A percentile compares a stretch with the other conserved stretches of the same genome.
Evolutionary conservation across 192 early-diverging fungal genomes (phyloP).

Genomic region (Mortierella alpina): DNA sequence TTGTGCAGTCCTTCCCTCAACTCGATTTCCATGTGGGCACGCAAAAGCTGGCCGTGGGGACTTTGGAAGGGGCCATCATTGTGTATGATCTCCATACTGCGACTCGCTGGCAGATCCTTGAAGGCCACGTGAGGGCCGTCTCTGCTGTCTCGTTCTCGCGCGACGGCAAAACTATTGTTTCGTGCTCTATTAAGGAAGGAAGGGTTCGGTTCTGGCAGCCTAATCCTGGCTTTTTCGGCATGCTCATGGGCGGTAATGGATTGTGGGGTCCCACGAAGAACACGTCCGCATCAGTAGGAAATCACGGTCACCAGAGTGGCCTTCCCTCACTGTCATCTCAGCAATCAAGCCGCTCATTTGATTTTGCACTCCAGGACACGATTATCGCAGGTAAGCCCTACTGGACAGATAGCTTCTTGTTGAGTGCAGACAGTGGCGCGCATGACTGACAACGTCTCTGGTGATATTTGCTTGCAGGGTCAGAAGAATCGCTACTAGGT

Average conservation of each 20-base stretch:
- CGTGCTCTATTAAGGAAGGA: slow-evolving; percentile 75
- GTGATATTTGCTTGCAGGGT: slow-evolving; percentile 17
- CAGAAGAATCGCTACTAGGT: slow-evolving; percentile 43
- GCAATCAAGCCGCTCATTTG: slow-evolving; percentile 57
- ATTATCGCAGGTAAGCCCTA: slow-evolving; percentile 25
- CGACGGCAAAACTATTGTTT: slow-evolving; percentile 81
- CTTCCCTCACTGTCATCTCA: slow-evolving; percentile 50
- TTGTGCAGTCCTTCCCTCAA: slow-evolving; percentile 76
- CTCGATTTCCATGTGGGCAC: slow-evolving; percentile 78
- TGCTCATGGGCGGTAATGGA: slow-evolving; percentile 61
- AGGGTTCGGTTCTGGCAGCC: slow-evolving; percentile 82
- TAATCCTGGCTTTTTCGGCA: slow-evolving; percentile 75
- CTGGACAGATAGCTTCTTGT: background rate
- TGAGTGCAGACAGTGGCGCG: background rate
- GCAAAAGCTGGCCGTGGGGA: slow-evolving; percentile 85
- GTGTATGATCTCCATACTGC: slow-evolving; percentile 89
- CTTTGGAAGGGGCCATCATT: slow-evolving; percentile 75
- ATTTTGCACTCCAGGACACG: slow-evolving; percentile 50
- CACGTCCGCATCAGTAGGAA: slow-evolving; percentile 1
- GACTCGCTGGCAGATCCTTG: slow-evolving; percentile 77
- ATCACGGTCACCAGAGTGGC: slow-evolving; percentile 6
- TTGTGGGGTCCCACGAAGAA: slow-evolving; percentile 32
- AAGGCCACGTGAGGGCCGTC: slow-evolving; percentile 78
- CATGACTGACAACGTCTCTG: background rate
- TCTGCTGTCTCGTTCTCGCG: slow-evolving; percentile 80